These are phyloP conservation scores for Plenodomus lindquistii DNA, from an alignment of 2,329 filamentous ascomycete species.

Conservation along the genomic window DNA sequence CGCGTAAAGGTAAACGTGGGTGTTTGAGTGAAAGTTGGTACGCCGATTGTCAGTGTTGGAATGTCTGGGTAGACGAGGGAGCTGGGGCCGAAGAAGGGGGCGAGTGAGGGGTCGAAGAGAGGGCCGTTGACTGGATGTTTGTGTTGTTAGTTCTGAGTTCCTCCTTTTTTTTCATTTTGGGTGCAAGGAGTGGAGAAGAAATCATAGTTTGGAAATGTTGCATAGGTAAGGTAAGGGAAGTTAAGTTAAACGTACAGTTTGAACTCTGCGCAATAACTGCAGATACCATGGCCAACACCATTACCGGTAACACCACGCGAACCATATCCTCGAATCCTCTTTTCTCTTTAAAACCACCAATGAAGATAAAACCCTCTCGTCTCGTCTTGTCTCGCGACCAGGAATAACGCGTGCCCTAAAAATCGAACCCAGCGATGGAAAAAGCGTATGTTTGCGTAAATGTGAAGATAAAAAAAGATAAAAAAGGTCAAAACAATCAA, in stretches of 20 bases:
- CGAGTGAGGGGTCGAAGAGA: slow-evolving; percentile 21
- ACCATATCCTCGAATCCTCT: no score
- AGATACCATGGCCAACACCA: slow-evolving; percentile 12
- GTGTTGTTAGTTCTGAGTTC: no score
- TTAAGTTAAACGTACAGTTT: slow-evolving; percentile 8
- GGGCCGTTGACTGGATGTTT: slow-evolving; percentile 28
- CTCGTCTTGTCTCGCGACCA: no score
- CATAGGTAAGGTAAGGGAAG: neutral
- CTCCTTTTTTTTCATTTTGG: no score
- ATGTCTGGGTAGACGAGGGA: slow-evolving; percentile 9
- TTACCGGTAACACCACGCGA: slow-evolving; percentile 10
- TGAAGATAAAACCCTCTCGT: no score
- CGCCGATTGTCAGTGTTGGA: slow-evolving; percentile 15
- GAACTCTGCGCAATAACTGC: slow-evolving; percentile 12
- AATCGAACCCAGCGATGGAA: no score
- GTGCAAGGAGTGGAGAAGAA: no score
- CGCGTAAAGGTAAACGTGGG: slow-evolving; percentile 8
- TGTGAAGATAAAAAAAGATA: no score
- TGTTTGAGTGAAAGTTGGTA: slow-evolving; percentile 8
- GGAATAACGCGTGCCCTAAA: no score
- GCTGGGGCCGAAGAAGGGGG: slow-evolving; percentile 21
- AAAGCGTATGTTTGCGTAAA: no score
- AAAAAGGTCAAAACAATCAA: no score
- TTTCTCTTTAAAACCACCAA: neutral
- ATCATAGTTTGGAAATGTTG: no score